phyloP scores from a whole-genome alignment of 2,329 filamentous ascomycete species.

The Nannizziopsis arthrosporioides region DNA sequence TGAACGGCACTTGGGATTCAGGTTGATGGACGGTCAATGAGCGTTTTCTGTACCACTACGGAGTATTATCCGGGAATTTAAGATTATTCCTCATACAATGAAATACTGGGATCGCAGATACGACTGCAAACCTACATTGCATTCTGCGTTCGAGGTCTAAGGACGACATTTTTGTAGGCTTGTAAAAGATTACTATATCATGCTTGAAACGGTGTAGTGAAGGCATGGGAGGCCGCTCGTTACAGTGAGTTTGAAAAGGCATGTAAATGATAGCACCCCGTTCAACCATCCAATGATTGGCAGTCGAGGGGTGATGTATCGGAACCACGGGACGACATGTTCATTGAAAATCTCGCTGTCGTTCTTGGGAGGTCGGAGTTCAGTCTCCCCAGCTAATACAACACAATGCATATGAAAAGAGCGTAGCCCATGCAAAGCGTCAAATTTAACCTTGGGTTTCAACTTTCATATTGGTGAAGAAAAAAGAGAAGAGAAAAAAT shows the following conservation, averaged over 20 bases:
- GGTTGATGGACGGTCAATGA: not conserved
- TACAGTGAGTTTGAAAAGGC: too few species aligned
- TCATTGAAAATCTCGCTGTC: constrained; percentile 37
- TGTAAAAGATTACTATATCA: too few species aligned
- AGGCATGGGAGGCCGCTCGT: too few species aligned
- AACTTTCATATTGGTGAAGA: constrained; percentile 43
- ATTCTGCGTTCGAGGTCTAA: too few species aligned
- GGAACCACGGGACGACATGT: constrained; percentile 39
- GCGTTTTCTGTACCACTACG: not conserved
- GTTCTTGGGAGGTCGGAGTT: constrained; percentile 40
- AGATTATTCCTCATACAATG: too few species aligned
- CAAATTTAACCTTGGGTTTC: constrained; percentile 43
- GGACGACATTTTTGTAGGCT: too few species aligned
- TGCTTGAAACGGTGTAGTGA: too few species aligned
- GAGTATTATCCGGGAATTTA: not conserved
- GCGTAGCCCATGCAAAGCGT: constrained; percentile 34
- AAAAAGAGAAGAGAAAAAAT: constrained; percentile 28
- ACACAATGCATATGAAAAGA: constrained; percentile 43
- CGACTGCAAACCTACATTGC: too few species aligned
- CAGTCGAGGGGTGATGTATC: constrained; percentile 24
- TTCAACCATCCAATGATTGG: not conserved
- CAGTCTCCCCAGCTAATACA: constrained; percentile 45
- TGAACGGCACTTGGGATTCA: not conserved
- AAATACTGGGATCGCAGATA: too few species aligned
- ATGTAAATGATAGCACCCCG: not conserved